A percentile compares a stretch with the other conserved stretches of the same genome.
Conservation (phyloP, 805 yeast genomes). For the Starmerella bombi region DNA sequence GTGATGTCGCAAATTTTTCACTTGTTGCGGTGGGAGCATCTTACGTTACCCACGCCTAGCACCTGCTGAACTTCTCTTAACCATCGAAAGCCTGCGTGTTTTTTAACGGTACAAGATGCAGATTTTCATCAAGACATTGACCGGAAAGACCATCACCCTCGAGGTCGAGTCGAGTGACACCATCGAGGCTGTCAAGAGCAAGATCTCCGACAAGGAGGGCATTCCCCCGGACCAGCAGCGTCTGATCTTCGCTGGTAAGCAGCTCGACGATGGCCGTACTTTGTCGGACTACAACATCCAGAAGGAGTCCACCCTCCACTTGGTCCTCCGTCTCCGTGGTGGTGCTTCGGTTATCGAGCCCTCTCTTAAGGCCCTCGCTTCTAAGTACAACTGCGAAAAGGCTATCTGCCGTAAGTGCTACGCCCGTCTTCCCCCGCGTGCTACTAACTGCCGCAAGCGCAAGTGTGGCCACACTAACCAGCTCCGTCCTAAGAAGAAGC, state of each 20-base stretch:
- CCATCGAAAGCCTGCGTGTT: background rate
- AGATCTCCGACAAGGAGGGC: constrained; percentile 98
- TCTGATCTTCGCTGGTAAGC: constrained; percentile 99
- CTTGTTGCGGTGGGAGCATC: background rate
- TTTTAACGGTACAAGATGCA: constrained; percentile 26
- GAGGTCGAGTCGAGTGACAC: constrained; percentile 99
- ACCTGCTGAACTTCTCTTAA: background rate
- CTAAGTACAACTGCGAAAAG: constrained; percentile 99
- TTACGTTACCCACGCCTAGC: background rate
- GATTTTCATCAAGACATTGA: constrained; percentile 98
- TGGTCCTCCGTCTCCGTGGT: constrained; percentile 95
- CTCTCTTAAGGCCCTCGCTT: constrained; percentile 96
- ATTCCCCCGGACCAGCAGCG: constrained; percentile 99
- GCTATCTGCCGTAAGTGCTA: constrained; percentile 98
- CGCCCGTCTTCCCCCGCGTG: constrained; percentile 99
- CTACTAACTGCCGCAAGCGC: constrained; percentile 99
- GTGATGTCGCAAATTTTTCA: background rate
- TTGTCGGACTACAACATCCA: constrained; percentile 99
- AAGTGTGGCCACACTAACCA: constrained; percentile 99
- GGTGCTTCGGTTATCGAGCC: constrained; percentile 89
- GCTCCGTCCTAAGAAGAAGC: constrained; percentile 99
- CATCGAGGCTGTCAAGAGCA: constrained; percentile 95
- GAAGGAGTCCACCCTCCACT: constrained; percentile 95
- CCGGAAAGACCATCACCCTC: constrained; percentile 97
- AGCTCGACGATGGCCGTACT: constrained; percentile 98